Evolutionary conservation across 2,329 filamentous ascomycete genomes (phyloP).

Genomic region (Phoma sp.): DNA sequence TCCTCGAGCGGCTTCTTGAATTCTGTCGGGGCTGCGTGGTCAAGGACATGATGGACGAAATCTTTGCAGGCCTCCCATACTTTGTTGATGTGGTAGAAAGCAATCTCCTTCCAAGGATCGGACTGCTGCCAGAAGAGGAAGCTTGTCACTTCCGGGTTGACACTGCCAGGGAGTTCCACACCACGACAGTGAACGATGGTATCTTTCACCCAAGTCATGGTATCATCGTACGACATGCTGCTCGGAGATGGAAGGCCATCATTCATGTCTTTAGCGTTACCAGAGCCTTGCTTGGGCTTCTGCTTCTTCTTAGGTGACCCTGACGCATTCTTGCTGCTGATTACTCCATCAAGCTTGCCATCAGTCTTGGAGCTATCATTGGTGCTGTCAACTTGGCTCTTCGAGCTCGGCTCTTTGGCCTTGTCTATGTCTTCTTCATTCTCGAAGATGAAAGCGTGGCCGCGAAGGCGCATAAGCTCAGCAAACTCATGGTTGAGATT

Average conservation of each 20-base stretch:
- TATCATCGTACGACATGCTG: not conserved
- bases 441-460: not conserved
- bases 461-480: not conserved
- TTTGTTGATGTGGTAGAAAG: constrained; percentile 40
- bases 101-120: constrained; percentile 57
- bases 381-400: not conserved
- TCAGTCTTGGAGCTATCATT: not conserved
- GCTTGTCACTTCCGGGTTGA: constrained; percentile 64
- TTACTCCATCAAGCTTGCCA: not conserved
- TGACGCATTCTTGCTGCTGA: not conserved
- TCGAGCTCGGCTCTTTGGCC: not conserved
- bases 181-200: constrained; percentile 55
- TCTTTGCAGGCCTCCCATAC: not conserved
- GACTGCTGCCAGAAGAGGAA: constrained; percentile 68
- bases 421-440: not conserved
- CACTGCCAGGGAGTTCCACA: constrained; percentile 65
- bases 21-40: not conserved
- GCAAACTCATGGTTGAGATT: not conserved
- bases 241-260: not conserved
- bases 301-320: not conserved
- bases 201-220: constrained; percentile 42
- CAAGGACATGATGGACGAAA: not conserved
- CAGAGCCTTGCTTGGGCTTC: not conserved
- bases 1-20: not conserved
- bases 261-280: not conserved